Percentiles rank a stretch among this genome's conserved stretches.
Evolutionary conservation across 148 eudicot genomes (phyloP).

Genomic region (Camellia lanceoleosa): DNA sequence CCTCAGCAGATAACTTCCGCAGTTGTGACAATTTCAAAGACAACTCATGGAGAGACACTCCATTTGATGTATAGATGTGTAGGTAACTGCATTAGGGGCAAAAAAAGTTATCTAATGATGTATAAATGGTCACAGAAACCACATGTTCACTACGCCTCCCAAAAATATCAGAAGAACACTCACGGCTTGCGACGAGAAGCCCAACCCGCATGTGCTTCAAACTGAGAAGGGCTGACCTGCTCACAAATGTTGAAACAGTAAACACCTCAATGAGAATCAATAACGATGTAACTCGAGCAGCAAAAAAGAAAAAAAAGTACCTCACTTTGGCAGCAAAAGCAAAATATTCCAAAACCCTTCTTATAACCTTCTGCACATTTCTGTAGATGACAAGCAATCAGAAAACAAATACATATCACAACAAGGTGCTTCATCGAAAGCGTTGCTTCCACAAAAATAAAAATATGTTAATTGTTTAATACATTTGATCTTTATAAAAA

Average conservation of each 20-base stretch:
- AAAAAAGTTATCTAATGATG: not conserved
- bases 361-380: slow-evolving; percentile 58
- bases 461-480: not conserved
- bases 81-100: slow-evolving; percentile 55
- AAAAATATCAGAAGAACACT: slow-evolving; percentile 25
- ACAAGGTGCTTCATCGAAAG: not conserved
- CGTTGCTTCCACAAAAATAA: not conserved
- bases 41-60: slow-evolving; percentile 85
- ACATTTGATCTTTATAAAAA: not conserved
- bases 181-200: slow-evolving; percentile 91
- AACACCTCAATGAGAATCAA: not conserved
- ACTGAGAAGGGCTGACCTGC: slow-evolving; percentile 89
- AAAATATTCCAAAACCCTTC: slow-evolving; percentile 58
- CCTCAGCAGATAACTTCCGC: slow-evolving; percentile 44
- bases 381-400: slow-evolving; percentile 37
- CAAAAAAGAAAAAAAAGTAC: slow-evolving; percentile 26
- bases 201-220: slow-evolving; percentile 94
- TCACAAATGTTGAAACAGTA: slow-evolving; percentile 18
- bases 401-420: not conserved
- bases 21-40: slow-evolving; percentile 44
- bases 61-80: slow-evolving; percentile 76
- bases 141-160: not conserved
- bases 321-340: slow-evolving; percentile 63
- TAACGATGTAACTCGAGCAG: slow-evolving; percentile 9
- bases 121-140: not conserved